Percentiles rank a stretch among this genome's conserved stretches.
phyloP scores from a whole-genome alignment of 2,329 filamentous ascomycete species.

The Elsinoe necatrix region DNA sequence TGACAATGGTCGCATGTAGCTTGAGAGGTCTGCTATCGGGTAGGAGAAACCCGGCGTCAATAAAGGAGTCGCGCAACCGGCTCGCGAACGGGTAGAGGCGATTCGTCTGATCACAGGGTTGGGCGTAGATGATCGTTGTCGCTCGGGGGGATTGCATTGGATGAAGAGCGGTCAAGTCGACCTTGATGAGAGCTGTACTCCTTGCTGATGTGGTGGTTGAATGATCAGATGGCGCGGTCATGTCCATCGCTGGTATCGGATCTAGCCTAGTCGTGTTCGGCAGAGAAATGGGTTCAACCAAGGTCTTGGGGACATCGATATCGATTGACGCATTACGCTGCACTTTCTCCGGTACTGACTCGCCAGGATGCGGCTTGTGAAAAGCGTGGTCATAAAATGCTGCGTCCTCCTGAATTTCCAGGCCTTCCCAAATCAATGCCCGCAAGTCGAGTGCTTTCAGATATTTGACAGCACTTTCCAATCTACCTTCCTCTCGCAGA shows the following conservation, averaged over 20 bases:
- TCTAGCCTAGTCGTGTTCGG: no score
- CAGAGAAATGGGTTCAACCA: conserved; percentile 18
- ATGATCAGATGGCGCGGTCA: not conserved
- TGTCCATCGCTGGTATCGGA: not conserved
- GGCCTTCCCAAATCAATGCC: conserved; percentile 18
- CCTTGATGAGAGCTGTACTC: conserved; percentile 21
- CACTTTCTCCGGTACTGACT: no score
- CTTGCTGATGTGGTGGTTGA: not conserved
- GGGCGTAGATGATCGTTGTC: conserved; percentile 58
- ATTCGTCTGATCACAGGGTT: conserved; percentile 47
- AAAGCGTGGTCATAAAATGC: not conserved
- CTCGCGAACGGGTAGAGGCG: conserved; percentile 51
- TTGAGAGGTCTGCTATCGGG: conserved; percentile 56
- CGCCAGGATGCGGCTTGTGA: not conserved
- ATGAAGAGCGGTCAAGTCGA: conserved; percentile 43
- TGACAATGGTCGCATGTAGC: conserved; percentile 77
- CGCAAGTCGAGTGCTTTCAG: conserved; percentile 24
- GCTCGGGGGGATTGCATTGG: conserved; percentile 53
- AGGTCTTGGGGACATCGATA: not conserved
- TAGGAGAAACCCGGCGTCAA: conserved; percentile 47
- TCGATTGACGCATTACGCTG: not conserved
- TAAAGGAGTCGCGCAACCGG: conserved; percentile 47
- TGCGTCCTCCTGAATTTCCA: not conserved
- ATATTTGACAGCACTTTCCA: conserved; percentile 40
- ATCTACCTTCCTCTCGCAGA: conserved; percentile 44